phyloP scores from a whole-genome alignment of 2,329 filamentous ascomycete genomes.

The Sporothrix brasiliensis region DNA sequence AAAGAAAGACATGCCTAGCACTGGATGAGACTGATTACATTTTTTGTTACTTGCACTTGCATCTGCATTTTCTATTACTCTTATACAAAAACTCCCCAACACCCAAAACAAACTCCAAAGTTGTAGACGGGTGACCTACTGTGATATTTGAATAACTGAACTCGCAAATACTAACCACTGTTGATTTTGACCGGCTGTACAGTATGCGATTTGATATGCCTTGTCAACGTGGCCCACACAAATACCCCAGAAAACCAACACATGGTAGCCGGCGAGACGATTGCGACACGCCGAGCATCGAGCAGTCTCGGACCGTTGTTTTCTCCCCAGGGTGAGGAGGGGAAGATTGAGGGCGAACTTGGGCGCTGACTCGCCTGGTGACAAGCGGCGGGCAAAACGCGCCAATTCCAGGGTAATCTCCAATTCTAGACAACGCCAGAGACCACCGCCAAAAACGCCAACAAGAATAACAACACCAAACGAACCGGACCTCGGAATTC shows the following conservation, averaged over 20 bases:
- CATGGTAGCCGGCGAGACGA: background rate
- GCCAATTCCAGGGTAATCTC: background rate
- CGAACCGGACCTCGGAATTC: slow-evolving; percentile 22
- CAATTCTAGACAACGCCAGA: no score
- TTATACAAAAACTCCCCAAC: no score
- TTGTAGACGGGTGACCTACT: no score
- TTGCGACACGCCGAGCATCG: slow-evolving; percentile 21
- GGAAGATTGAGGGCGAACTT: background rate
- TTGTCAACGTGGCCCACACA: background rate
- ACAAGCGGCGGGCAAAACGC: background rate
- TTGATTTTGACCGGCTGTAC: background rate
- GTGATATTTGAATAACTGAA: no score
- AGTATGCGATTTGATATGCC: background rate
- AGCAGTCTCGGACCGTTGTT: background rate
- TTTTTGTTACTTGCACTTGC: no score
- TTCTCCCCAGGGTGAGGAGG: background rate
- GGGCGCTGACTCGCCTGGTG: background rate
- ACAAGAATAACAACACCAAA: background rate
- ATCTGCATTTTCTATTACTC: no score
- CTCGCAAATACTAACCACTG: no score
- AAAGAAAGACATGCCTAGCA: no score
- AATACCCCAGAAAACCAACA: background rate
- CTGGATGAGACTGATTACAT: no score
- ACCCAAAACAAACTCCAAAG: no score
- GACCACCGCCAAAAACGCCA: background rate